Percentiles rank a stretch among this genome's conserved stretches.
These are phyloP conservation scores for Oxytropis ochrocephala DNA, from an alignment of 306 rosid species.

Conservation along the genomic window DNA sequence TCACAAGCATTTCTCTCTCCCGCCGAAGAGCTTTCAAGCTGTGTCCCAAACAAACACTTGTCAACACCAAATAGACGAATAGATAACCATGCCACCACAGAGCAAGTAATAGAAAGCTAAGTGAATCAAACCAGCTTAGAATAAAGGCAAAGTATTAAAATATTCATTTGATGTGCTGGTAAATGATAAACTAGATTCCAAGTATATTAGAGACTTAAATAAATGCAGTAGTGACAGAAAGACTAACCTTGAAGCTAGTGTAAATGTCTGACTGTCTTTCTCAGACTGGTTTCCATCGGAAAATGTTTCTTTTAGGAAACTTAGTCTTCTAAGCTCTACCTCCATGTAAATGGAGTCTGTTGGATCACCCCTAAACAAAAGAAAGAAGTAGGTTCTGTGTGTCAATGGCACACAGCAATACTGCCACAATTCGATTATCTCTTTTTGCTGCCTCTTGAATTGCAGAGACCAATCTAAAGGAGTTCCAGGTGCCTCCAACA, in stretches of 20 bases:
- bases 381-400: slow-evolving; percentile 95
- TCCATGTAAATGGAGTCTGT: slow-evolving; percentile 90
- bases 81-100: not conserved
- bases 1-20: slow-evolving; percentile 70
- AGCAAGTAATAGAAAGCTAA: not conserved
- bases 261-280: slow-evolving; percentile 51
- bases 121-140: not conserved
- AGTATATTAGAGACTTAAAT: not conserved
- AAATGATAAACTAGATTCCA: not conserved
- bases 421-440: slow-evolving; percentile 82
- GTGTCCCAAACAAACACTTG: slow-evolving; percentile 20
- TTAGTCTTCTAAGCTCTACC: slow-evolving; percentile 81
- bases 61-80: not conserved
- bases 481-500: slow-evolving; percentile 48
- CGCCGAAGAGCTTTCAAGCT: slow-evolving; percentile 63
- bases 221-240: not conserved
- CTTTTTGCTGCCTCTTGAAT: slow-evolving; percentile 67
- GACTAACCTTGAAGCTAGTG: slow-evolving; percentile 70
- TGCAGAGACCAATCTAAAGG: slow-evolving; percentile 69
- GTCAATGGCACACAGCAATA: slow-evolving; percentile 78
- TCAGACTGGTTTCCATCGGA: slow-evolving; percentile 45
- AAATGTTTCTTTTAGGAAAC: slow-evolving; percentile 77
- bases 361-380: slow-evolving; percentile 90
- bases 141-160: not conserved
- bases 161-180: not conserved